Conservation (phyloP, 352 stramenopile genomes). For the Peronospora farinosa region DNA sequence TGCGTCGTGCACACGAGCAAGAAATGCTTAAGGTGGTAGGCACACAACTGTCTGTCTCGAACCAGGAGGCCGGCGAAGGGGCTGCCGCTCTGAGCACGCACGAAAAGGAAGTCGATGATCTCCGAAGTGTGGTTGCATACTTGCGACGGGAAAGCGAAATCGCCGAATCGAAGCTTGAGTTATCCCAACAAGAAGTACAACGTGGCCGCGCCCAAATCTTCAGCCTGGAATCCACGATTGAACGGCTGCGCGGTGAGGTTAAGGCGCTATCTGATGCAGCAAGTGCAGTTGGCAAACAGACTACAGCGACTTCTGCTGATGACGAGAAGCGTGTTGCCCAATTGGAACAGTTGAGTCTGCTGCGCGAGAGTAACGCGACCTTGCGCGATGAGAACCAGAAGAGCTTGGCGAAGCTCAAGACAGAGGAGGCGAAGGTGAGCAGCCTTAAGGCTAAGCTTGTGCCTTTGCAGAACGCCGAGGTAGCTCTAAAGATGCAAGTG, state of each 20-base stretch:
- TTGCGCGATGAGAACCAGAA: constrained; percentile 68
- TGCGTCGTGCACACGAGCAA: constrained; percentile 54
- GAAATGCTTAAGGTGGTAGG: constrained; percentile 34
- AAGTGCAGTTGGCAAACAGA: constrained; percentile 12
- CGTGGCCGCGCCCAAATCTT: constrained; percentile 47
- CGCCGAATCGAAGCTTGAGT: constrained; percentile 56
- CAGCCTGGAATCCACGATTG: constrained; percentile 50
- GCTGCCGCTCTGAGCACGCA: constrained; percentile 15
- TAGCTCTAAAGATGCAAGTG: constrained; percentile 43
- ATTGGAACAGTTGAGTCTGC: constrained; percentile 64
- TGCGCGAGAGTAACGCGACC: constrained; percentile 76
- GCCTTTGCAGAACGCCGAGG: constrained; percentile 41
- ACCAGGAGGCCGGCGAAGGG: constrained; percentile 25
- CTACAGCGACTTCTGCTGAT: constrained; percentile 10
- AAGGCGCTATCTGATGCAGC: constrained; percentile 33
- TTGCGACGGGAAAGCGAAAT: constrained; percentile 68
- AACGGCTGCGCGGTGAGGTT: constrained; percentile 54
- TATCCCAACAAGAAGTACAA: constrained; percentile 62
- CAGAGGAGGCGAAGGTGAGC: constrained; percentile 44
- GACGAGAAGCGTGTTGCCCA: constrained; percentile 53
- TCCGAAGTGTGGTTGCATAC: constrained; percentile 65
- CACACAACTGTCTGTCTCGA: constrained; percentile 8
- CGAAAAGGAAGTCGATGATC: constrained; percentile 64
- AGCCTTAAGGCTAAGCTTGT: constrained; percentile 47
- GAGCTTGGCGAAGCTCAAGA: constrained; percentile 43